These are phyloP conservation scores for Colletotrichum cuscutae DNA, from an alignment of 2,329 filamentous ascomycete genomes.

Conservation along the genomic window DNA sequence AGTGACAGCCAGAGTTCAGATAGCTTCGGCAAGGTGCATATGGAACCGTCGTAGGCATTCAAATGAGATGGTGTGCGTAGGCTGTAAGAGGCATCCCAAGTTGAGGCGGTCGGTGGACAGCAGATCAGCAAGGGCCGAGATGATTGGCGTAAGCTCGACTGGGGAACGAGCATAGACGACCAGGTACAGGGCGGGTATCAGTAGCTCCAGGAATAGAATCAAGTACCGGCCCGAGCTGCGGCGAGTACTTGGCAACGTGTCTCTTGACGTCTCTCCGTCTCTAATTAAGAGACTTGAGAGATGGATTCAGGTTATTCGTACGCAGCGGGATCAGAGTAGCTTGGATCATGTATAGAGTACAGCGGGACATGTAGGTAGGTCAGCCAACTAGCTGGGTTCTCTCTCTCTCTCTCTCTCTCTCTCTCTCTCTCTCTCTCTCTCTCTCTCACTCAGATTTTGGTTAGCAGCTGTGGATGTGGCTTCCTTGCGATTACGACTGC, in stretches of 20 bases:
- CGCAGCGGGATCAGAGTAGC: not conserved
- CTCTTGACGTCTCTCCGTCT: not conserved
- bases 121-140: conserved; percentile 24
- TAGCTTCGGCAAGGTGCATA: conserved; percentile 20
- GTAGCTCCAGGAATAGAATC: not conserved
- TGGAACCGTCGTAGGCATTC: not conserved
- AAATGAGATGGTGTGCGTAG: conserved; percentile 9
- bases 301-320: not conserved
- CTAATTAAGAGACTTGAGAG: not conserved
- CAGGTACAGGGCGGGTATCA: not conserved
- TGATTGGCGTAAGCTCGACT: conserved; percentile 28
- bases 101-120: conserved; percentile 18
- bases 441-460: not conserved
- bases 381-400: not conserved
- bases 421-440: not conserved
- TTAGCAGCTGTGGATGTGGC: not conserved
- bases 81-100: conserved; percentile 18
- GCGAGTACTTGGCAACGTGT: conserved; percentile 11
- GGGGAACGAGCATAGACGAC: not conserved
- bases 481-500: conserved; percentile 26
- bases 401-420: not conserved
- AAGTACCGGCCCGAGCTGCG: conserved; percentile 9
- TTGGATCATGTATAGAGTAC: not conserved
- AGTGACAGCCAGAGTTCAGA: conserved; percentile 19
- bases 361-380: not conserved